A percentile compares a stretch with the other conserved stretches of the same genome.
Conservation (phyloP, 192 early-diverging fungal genomes). For the Coemansia sp. region DNA sequence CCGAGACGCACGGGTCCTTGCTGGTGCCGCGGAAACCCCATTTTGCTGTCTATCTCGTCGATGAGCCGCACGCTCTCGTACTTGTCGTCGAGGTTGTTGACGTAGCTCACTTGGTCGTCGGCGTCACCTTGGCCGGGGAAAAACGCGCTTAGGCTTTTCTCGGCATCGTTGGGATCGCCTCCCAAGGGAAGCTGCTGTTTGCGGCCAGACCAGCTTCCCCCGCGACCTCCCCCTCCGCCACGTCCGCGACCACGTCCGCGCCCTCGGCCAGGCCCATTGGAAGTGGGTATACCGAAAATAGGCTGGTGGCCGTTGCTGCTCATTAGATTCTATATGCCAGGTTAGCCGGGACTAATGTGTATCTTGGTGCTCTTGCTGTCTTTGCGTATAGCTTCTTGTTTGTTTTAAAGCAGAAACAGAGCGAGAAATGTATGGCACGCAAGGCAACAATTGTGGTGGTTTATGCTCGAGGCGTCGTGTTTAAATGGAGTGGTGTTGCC, state of each 20-base stretch:
- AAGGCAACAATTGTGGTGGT: too few species aligned
- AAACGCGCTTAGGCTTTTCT: neutral
- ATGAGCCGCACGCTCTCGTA: conserved; percentile 24
- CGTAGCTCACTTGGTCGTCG: conserved; percentile 13
- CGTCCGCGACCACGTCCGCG: conserved; percentile 7
- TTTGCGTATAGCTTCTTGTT: too few species aligned
- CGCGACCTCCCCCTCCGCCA: conserved; percentile 1
- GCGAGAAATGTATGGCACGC: too few species aligned
- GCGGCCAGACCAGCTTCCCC: conserved; percentile 12
- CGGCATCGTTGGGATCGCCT: neutral
- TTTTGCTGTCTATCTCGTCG: conserved; percentile 55
- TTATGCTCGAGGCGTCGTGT: too few species aligned
- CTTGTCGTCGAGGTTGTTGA: conserved; percentile 19
- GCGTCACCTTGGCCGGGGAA: neutral
- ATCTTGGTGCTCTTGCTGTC: too few species aligned
- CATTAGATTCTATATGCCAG: conserved; percentile 4
- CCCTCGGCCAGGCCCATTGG: conserved; percentile 19
- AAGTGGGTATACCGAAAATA: conserved; percentile 24
- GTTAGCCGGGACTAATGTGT: too few species aligned
- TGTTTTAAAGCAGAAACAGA: too few species aligned
- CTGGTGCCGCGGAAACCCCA: conserved; percentile 67
- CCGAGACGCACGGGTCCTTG: conserved; percentile 72
- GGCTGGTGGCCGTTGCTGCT: conserved; percentile 11
- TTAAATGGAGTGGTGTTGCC: too few species aligned
- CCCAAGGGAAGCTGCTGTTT: conserved; percentile 12